A percentile compares a stretch with the other conserved stretches of the same genome.
phyloP scores from a whole-genome alignment of 257 asterid genomes.

The Solanum megistacrolobum region DNA sequence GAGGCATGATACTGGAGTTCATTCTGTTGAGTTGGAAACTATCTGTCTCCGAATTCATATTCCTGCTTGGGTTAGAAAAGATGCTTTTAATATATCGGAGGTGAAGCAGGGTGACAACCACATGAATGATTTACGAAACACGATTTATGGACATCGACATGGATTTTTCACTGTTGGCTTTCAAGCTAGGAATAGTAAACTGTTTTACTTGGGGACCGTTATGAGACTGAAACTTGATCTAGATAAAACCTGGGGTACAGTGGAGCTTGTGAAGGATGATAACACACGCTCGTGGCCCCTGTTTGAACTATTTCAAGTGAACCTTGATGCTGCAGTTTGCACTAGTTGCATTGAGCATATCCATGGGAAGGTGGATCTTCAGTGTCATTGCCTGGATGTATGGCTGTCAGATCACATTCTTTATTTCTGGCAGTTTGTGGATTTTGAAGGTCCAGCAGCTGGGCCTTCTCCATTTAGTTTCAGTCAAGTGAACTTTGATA shows the following conservation, averaged over 20 bases:
- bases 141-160: constrained; percentile 26
- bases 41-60: constrained; percentile 47
- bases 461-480: constrained; percentile 30
- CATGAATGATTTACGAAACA: constrained; percentile 22
- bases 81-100: constrained; percentile 20
- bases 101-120: constrained; percentile 19
- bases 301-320: constrained; percentile 59
- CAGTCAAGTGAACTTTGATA: constrained; percentile 37
- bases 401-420: constrained; percentile 60
- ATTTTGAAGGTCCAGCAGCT: constrained; percentile 44
- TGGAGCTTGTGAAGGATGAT: constrained; percentile 39
- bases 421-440: constrained; percentile 38
- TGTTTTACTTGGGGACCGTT: constrained; percentile 41
- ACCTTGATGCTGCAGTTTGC: constrained; percentile 42
- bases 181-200: constrained; percentile 39
- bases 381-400: constrained; percentile 52
- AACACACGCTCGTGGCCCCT: constrained; percentile 51
- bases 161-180: constrained; percentile 48
- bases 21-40: constrained; percentile 36
- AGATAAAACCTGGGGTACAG: constrained; percentile 43
- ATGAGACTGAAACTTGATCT: constrained; percentile 33
- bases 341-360: constrained; percentile 25
- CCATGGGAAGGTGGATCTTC: constrained; percentile 32
- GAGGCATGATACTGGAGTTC: constrained; percentile 19
- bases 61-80: constrained; percentile 43